Conservation (phyloP, 768 basidiomycete genomes). For the Leucocoprinus leucothites region DNA sequence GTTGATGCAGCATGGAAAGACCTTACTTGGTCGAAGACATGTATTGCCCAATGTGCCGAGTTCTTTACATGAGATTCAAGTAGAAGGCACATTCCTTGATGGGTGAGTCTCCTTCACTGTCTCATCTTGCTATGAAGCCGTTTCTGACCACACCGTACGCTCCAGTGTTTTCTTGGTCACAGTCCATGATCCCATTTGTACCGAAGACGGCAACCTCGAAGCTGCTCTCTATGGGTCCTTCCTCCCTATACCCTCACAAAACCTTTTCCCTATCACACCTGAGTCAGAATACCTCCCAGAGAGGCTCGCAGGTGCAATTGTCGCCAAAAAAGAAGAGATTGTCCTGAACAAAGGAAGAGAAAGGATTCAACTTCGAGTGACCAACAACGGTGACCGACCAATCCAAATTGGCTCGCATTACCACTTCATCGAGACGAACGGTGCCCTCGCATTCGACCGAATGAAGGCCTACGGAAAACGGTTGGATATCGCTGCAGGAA, state of each 20-base stretch:
- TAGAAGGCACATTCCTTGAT: conserved; percentile 89
- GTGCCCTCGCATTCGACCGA: conserved; percentile 79
- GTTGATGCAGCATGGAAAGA: conserved; percentile 93
- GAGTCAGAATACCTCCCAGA: conserved; percentile 46
- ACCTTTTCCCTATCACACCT: conserved; percentile 59
- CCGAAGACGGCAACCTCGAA: conserved; percentile 70
- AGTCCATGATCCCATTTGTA: conserved; percentile 92
- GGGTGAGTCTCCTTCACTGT: conserved; percentile 46
- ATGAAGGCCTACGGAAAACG: conserved; percentile 75
- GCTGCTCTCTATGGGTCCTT: conserved; percentile 96
- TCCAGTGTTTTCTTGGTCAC: conserved; percentile 91
- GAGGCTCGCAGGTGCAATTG: conserved; percentile 71
- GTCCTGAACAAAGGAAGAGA: conserved; percentile 73
- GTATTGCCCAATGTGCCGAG: conserved; percentile 79
- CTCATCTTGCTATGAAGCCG: background rate
- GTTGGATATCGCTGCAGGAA: conserved; percentile 92
- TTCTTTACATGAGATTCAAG: conserved; percentile 84
- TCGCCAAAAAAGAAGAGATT: conserved; percentile 63
- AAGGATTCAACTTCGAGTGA: conserved; percentile 70
- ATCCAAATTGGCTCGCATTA: conserved; percentile 96
- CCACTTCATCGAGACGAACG: conserved; percentile 90
- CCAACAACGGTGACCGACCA: conserved; percentile 90
- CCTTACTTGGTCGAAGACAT: conserved; percentile 82
- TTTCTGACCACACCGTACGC: background rate
- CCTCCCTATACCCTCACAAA: conserved; percentile 70